Percentiles rank a stretch among this genome's conserved stretches.
These are phyloP conservation scores for Candolleomyces aberdarensis DNA, from an alignment of 768 basidiomycete genomes.

Conservation along the genomic window DNA sequence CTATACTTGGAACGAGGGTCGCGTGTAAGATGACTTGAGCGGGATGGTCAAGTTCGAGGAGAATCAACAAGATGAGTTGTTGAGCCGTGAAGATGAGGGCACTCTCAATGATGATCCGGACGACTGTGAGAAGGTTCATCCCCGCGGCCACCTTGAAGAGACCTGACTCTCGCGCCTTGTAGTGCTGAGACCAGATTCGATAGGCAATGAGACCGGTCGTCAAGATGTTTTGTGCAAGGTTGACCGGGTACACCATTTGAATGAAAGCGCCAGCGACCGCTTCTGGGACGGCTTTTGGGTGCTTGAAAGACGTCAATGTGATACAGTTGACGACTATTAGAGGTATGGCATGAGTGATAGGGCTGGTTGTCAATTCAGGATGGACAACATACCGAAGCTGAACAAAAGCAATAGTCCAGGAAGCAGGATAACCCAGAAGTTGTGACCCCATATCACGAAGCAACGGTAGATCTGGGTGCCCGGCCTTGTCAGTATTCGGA, in stretches of 20 bases:
- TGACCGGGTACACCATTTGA: constrained; percentile 20
- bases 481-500: background rate
- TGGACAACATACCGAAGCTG: constrained; percentile 10
- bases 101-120: constrained; percentile 29
- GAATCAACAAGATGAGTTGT: constrained; percentile 23
- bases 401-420: constrained; percentile 17
- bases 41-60: constrained; percentile 19
- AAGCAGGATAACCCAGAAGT: constrained; percentile 16
- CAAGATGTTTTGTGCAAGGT: constrained; percentile 23
- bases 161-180: constrained; percentile 16
- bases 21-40: constrained; percentile 25
- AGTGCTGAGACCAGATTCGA: constrained; percentile 25
- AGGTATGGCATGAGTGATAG: background rate
- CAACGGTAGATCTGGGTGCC: constrained; percentile 23
- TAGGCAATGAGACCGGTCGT: constrained; percentile 24
- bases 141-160: constrained; percentile 6
- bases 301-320: constrained; percentile 20
- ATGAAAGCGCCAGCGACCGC: constrained; percentile 8
- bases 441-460: constrained; percentile 24
- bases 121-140: constrained; percentile 16
- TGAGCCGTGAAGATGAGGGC: constrained; percentile 28
- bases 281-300: background rate
- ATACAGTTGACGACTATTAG: constrained; percentile 19
- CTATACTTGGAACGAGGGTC: constrained; percentile 28
- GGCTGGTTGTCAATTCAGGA: background rate